A percentile compares a stretch with the other conserved stretches of the same genome.
Evolutionary conservation across 192 early-diverging fungal genomes (phyloP).

Genomic region (Haplosporangium gracile): DNA sequence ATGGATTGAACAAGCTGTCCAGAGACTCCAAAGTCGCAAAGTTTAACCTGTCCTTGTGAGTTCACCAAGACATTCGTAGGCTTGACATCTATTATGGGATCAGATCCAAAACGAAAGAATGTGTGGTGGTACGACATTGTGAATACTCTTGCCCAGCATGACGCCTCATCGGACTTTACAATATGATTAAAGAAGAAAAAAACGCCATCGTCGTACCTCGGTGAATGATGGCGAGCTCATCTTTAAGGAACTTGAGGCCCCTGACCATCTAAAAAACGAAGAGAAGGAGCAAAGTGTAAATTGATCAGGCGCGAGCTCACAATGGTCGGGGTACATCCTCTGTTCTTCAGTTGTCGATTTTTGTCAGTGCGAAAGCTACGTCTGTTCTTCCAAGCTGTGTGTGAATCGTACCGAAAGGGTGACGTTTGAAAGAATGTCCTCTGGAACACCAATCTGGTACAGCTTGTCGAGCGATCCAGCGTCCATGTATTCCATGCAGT

Average conservation of each 20-base stretch:
- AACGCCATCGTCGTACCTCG: conserved; percentile 61
- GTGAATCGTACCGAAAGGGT: conserved; percentile 71
- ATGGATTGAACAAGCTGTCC: conserved; percentile 89
- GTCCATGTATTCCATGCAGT: conserved; percentile 99
- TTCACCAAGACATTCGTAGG: conserved; percentile 96
- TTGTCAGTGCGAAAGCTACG: background rate
- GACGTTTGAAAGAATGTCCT: conserved; percentile 83
- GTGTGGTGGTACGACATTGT: background rate
- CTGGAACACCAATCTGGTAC: conserved; percentile 85
- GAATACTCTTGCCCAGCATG: background rate
- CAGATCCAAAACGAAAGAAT: background rate
- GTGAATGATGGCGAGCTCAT: conserved; percentile 90
- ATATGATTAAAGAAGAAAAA: background rate
- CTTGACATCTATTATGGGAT: conserved; percentile 80
- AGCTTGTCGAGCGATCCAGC: conserved; percentile 91
- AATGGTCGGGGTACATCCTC: background rate
- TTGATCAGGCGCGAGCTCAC: background rate
- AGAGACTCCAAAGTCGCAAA: conserved; percentile 97
- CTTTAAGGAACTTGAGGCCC: conserved; percentile 89
- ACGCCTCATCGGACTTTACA: background rate
- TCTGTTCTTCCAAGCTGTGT: background rate
- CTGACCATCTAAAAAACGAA: conserved; percentile 73
- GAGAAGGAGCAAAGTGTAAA: background rate
- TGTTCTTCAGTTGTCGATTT: background rate
- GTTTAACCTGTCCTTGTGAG: conserved; percentile 87